Conservation (phyloP, 192 early-diverging fungal species). For the Backusella macrospora region DNA sequence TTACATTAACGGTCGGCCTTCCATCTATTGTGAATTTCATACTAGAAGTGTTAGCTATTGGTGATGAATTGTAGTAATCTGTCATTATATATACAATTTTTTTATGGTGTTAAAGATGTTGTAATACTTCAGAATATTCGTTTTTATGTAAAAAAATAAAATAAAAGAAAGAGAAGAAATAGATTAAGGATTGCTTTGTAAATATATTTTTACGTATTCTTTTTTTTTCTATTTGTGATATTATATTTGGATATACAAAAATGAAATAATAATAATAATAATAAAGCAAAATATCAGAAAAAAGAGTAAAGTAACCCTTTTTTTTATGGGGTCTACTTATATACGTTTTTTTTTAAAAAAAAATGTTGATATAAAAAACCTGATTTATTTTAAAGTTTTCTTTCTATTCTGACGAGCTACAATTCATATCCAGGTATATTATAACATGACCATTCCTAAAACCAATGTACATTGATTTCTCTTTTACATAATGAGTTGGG, state of each 20-base stretch:
- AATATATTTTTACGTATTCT: not conserved
- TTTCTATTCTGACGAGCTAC: conserved; percentile 10
- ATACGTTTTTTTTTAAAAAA: not conserved
- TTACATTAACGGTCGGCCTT: conserved; percentile 58
- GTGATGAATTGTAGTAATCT: conserved; percentile 16
- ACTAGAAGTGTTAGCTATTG: conserved; percentile 42
- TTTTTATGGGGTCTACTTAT: conserved; percentile 14
- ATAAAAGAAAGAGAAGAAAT: not conserved
- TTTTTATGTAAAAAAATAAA: not conserved
- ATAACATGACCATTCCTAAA: conserved; percentile 12
- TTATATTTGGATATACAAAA: not conserved
- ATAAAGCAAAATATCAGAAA: not conserved
- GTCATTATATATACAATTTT: not conserved
- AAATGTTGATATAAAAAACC: not conserved
- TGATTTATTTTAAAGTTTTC: conserved; percentile 15
- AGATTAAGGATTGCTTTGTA: not conserved
- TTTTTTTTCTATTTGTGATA: not conserved
- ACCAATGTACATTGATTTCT: not conserved
- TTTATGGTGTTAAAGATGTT: not conserved
- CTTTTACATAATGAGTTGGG: not conserved
- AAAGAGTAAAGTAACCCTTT: not conserved
- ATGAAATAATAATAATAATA: not conserved
- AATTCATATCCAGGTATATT: conserved; percentile 12
- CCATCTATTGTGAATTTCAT: conserved; percentile 61
- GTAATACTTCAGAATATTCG: not conserved